phyloP scores from a whole-genome alignment of 495 filamentous ascomycete species.

The Aspergillus coremiiformis region DNA sequence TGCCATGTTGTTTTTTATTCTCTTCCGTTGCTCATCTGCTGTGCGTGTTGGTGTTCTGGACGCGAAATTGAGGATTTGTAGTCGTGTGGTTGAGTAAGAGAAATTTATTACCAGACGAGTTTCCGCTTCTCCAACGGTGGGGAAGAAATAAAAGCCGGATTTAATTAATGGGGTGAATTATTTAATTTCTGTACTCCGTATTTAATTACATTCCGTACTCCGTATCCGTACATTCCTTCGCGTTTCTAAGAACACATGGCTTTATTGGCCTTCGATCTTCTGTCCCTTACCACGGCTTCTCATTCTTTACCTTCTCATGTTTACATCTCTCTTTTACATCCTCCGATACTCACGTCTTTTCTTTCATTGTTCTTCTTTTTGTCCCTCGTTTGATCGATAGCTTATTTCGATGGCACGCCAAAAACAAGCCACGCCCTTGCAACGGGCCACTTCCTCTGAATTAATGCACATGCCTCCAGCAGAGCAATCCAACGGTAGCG shows the following conservation, averaged over 20 bases:
- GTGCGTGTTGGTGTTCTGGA: too few relatives aligned
- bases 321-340: too few relatives aligned
- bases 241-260: slow-evolving; percentile 36
- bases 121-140: neutral
- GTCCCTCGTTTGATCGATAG: neutral
- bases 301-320: neutral
- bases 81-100: neutral
- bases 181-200: too few relatives aligned
- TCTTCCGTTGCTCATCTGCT: neutral
- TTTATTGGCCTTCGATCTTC: slow-evolving; percentile 22
- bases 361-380: neutral
- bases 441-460: slow-evolving; percentile 59
- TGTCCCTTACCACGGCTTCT: slow-evolving; percentile 3
- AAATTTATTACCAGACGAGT: too few relatives aligned
- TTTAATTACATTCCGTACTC: too few relatives aligned
- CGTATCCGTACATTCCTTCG: too few relatives aligned
- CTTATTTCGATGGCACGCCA: slow-evolving; percentile 55
- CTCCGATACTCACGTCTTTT: too few relatives aligned
- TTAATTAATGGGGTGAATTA: too few relatives aligned
- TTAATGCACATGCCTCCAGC: slow-evolving; percentile 39
- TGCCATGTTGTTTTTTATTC: neutral
- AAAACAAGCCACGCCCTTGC: slow-evolving; percentile 61
- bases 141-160: too few relatives aligned
- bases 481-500: slow-evolving; percentile 25
- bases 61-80: too few relatives aligned